A percentile compares a stretch with the other conserved stretches of the same genome.
phyloP scores from a whole-genome alignment of 495 filamentous ascomycete genomes.

The Neurospora discreta region DNA sequence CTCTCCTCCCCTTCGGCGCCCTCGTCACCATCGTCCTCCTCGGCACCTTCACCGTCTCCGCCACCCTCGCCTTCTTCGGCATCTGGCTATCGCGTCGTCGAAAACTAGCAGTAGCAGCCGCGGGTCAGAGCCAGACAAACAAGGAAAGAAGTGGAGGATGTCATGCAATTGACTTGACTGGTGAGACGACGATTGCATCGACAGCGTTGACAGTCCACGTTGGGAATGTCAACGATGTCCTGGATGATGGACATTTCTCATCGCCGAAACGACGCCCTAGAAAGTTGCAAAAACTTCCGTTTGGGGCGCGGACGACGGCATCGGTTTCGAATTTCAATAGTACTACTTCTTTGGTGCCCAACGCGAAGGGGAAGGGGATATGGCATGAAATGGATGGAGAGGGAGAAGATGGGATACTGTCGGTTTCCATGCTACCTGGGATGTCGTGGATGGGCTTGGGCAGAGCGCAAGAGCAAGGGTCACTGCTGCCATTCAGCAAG shows the following conservation, averaged over 20 bases:
- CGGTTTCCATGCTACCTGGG: neutral
- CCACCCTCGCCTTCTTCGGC: slow-evolving; percentile 1
- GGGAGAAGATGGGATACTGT: neutral
- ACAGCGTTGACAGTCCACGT: neutral
- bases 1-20: slow-evolving; percentile 1
- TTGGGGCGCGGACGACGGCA: neutral
- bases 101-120: neutral
- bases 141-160: neutral
- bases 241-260: neutral
- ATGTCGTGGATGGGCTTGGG: slow-evolving; percentile 1
- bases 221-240: neutral
- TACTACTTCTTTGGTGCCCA: slow-evolving; percentile 4
- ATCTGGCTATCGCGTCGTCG: slow-evolving; percentile 9
- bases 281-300: slow-evolving; percentile 1
- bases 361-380: neutral
- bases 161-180: neutral
- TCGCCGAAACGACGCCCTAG: neutral
- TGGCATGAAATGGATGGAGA: neutral
- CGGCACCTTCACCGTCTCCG: slow-evolving; percentile 4
- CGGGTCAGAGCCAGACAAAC: neutral
- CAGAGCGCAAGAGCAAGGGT: neutral
- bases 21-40: slow-evolving; percentile 8
- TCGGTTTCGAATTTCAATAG: neutral
- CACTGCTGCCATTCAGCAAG: neutral
- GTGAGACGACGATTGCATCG: neutral